A percentile compares a stretch with the other conserved stretches of the same genome.
These are phyloP conservation scores for Plantago coronopus DNA, from an alignment of 305 asterid genomes.

Conservation along the genomic window DNA sequence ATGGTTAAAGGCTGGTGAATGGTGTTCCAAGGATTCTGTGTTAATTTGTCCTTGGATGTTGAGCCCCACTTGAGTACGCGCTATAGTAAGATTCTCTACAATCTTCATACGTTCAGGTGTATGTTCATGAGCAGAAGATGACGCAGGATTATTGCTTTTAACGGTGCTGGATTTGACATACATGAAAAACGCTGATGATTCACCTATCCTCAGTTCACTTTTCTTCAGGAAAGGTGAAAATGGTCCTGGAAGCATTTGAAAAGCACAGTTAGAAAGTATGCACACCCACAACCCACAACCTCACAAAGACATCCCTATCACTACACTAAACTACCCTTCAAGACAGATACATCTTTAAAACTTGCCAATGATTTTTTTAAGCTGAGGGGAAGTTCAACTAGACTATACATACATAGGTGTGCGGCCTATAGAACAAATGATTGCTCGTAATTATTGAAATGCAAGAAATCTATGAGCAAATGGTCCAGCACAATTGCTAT, in stretches of 20 bases:
- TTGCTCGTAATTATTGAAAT: neutral
- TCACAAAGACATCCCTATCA: too few species aligned
- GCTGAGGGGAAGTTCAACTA: too few species aligned
- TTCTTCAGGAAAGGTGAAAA: slow-evolving; percentile 50
- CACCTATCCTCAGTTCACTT: slow-evolving; percentile 77
- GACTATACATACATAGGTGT: too few species aligned
- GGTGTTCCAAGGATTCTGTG: slow-evolving; percentile 31
- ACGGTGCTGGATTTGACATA: slow-evolving; percentile 73
- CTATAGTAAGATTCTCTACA: slow-evolving; percentile 28
- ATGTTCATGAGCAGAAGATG: slow-evolving; percentile 29
- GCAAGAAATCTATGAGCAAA: slow-evolving; percentile 10
- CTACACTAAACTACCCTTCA: too few species aligned
- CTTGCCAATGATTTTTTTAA: too few species aligned
- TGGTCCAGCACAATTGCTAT: slow-evolving; percentile 8
- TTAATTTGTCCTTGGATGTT: slow-evolving; percentile 30
- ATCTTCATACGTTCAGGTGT: slow-evolving; percentile 27
- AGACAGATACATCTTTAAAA: too few species aligned
- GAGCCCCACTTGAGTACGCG: slow-evolving; percentile 29
- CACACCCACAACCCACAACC: too few species aligned
- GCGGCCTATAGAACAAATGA: too few species aligned
- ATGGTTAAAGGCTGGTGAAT: slow-evolving; percentile 40
- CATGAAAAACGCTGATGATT: slow-evolving; percentile 88
- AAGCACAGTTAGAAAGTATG: slow-evolving; percentile 8
- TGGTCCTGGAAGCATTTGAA: slow-evolving; percentile 44
- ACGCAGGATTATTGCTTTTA: slow-evolving; percentile 37